phyloP scores from a whole-genome alignment of 2,329 filamentous ascomycete genomes.

The Zymoseptoria crescenta region DNA sequence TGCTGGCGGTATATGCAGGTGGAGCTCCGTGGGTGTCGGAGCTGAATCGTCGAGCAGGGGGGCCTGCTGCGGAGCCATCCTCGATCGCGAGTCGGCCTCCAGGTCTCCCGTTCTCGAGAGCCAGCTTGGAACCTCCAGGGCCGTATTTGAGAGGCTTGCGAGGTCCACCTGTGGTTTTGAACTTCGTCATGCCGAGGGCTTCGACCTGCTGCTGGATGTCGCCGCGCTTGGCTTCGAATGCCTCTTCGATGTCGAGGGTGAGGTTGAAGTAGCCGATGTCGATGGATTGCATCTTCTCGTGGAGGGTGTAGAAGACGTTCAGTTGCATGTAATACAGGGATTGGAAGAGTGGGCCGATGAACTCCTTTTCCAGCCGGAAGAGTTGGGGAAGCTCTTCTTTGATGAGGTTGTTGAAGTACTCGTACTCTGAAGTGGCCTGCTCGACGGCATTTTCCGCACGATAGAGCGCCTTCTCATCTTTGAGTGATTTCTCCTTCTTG shows the following conservation, averaged over 20 bases:
- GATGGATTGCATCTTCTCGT: conserved; percentile 94
- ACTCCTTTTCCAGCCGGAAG: conserved; percentile 81
- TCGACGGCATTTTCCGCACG: conserved; percentile 90
- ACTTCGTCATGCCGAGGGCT: conserved; percentile 75
- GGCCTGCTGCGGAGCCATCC: conserved; percentile 10
- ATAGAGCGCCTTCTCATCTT: conserved; percentile 96
- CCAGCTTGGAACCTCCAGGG: conserved; percentile 18
- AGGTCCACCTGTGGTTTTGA: conserved; percentile 72
- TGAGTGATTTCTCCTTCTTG: conserved; percentile 91
- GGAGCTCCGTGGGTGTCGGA: conserved; percentile 19
- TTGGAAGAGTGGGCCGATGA: conserved; percentile 95
- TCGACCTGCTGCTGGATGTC: conserved; percentile 82
- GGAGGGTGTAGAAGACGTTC: conserved; percentile 97
- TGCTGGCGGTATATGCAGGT: conserved; percentile 20
- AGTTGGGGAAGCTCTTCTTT: conserved; percentile 93
- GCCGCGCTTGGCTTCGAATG: conserved; percentile 80
- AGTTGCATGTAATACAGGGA: conserved; percentile 99
- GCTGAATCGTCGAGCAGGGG: conserved; percentile 23
- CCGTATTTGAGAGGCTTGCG: conserved; percentile 46
- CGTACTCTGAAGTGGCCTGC: conserved; percentile 86
- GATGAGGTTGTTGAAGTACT: conserved; percentile 94
- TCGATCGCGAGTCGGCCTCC: conserved; percentile 23
- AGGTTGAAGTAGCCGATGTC: conserved; percentile 98
- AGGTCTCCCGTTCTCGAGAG: conserved; percentile 26
- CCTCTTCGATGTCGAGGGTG: conserved; percentile 81